Percentiles rank a stretch among this genome's conserved stretches.
Conservation (phyloP, 2,329 filamentous ascomycete species). For the Erysiphe pulchra region DNA sequence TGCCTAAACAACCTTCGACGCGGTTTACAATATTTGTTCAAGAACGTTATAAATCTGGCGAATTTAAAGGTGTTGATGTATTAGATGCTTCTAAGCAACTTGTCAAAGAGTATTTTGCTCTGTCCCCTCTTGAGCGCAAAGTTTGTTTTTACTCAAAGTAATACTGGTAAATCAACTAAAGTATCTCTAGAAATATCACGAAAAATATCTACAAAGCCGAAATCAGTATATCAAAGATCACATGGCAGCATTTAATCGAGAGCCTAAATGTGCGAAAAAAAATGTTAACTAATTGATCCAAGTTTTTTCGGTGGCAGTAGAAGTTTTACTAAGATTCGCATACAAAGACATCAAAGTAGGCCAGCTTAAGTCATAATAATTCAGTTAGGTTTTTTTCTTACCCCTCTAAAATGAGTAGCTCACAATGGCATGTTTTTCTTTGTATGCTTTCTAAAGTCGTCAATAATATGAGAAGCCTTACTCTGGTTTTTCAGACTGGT, state of each 20-base stretch:
- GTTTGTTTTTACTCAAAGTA: slow-evolving; percentile 2
- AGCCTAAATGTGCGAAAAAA: background rate
- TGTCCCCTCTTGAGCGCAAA: slow-evolving; percentile 21
- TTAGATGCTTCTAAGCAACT: slow-evolving; percentile 18
- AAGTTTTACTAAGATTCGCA: too few species aligned
- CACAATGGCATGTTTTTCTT: too few species aligned
- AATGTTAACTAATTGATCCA: background rate
- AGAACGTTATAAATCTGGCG: slow-evolving; percentile 21
- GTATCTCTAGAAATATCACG: slow-evolving; percentile 9
- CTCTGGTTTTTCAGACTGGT: too few species aligned
- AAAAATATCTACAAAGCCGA: slow-evolving; percentile 8
- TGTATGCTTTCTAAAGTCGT: too few species aligned
- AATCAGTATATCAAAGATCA: slow-evolving; percentile 11
- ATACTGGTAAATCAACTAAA: background rate
- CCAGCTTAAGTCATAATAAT: too few species aligned
- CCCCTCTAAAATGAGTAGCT: too few species aligned
- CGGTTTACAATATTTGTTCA: slow-evolving; percentile 19
- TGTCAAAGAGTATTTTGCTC: slow-evolving; percentile 20
- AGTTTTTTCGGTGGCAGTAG: too few species aligned
- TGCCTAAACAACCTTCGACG: slow-evolving; percentile 18
- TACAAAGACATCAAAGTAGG: too few species aligned
- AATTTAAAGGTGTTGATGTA: slow-evolving; percentile 21
- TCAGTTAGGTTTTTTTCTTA: too few species aligned
- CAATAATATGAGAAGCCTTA: too few species aligned
- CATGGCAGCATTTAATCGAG: slow-evolving; percentile 10